A percentile compares a stretch with the other conserved stretches of the same genome.
These are phyloP conservation scores for Russula dissimulans DNA, from an alignment of 768 basidiomycete species.

Conservation along the genomic window DNA sequence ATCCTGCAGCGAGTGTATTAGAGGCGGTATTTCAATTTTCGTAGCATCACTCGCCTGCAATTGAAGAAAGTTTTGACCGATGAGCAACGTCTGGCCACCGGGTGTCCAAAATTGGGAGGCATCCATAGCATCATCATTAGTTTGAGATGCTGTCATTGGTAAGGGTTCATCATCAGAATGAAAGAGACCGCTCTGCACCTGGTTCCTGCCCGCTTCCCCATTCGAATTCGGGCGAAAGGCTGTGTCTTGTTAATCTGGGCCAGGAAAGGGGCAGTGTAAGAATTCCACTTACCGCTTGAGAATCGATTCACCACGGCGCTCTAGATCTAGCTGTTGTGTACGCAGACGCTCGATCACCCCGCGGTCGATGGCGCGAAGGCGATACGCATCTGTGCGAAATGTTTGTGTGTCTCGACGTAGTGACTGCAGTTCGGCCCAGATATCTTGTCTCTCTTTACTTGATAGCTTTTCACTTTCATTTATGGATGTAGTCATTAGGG, in stretches of 20 bases:
- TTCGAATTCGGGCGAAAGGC: conserved; percentile 9
- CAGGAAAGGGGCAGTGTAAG: background rate
- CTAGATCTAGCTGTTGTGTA: conserved; percentile 1
- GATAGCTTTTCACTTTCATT: background rate
- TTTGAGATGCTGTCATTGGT: background rate
- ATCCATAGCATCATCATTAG: background rate
- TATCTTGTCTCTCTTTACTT: conserved; percentile 1
- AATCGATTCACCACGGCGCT: conserved; percentile 2
- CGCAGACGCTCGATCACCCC: conserved; percentile 1
- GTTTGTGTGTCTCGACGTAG: conserved; percentile 3
- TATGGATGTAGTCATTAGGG: background rate
- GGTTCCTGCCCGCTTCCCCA: background rate
- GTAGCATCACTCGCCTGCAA: background rate
- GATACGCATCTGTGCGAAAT: conserved; percentile 7
- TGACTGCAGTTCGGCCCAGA: background rate
- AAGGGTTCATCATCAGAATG: background rate
- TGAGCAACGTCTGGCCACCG: background rate
- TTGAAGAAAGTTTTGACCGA: background rate
- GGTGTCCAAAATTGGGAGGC: background rate
- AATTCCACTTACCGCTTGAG: background rate
- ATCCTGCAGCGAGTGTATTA: background rate
- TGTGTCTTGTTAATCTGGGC: background rate
- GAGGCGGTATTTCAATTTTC: background rate
- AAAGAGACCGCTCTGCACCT: background rate
- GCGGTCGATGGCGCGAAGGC: background rate